Evolutionary conservation across 148 eudicot genomes (phyloP), one percentile per base, ranked within the genome.

Genomic region (Camellia granthamiana): DNA sequence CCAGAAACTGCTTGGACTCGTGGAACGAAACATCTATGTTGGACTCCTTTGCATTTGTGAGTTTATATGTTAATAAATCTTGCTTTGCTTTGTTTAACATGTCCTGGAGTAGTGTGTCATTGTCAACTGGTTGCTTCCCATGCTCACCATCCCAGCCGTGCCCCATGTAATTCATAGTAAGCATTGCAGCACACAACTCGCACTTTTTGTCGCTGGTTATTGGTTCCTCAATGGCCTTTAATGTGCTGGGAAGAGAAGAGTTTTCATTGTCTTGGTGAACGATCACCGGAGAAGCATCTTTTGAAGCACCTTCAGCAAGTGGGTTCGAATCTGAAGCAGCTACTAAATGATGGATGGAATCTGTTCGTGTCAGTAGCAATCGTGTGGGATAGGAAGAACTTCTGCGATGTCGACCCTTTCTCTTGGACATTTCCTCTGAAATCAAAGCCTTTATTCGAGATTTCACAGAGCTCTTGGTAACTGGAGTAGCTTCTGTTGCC

Each of bases 361-460:
- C 75, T 51, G 76, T 78, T 55, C 51, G 69, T 1, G 23, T 75
- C 21, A 84, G 64, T 62, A 77, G 88, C 7, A 86, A 13, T 61
- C 51, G 75, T 15, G 63, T n/a, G 2, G 98, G 94, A 56, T 81
- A 86, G 0, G 97, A 91, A 4, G 87, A 83, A 78, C 88, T 91
- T 81, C 97, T 83, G 46, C 86, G 72, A 79, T 95, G 98, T 42
- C 85, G 80, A 15, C 90, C 84, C 79, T 23, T 88, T 78, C 88
- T 88, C 79, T 86, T 91, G 0, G 85, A 76, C 49, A 84, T 86
- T 74, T 94, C 97, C 65, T 89, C 89, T 0, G 82, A 55, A 21
- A 93, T 88, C 86, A 85, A 62, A 55, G 89, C 88, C 82, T 67
- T 90, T 19, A 95, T 84, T 63, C 88, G 84, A 49, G 92, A 77